A percentile compares a stretch with the other conserved stretches of the same genome.
These are phyloP conservation scores for Termitomyces sp. DNA, from an alignment of 768 basidiomycete species.

Conservation along the genomic window DNA sequence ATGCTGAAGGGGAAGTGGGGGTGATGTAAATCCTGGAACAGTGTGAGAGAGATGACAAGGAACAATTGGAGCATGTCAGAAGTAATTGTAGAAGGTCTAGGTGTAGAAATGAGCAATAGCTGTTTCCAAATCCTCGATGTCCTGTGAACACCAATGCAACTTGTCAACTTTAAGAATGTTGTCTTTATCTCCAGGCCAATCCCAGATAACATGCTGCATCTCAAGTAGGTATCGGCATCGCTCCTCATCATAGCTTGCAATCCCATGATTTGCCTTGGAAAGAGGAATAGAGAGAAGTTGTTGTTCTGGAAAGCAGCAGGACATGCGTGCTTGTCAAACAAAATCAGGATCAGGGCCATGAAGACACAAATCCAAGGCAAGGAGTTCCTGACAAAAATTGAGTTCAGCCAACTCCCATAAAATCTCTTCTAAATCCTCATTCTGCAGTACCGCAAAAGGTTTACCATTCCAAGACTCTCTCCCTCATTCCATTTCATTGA, in stretches of 20 bases:
- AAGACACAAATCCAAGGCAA: conserved; percentile 14
- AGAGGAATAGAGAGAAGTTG: not conserved
- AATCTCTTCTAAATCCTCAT: conserved; percentile 7
- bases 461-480: not conserved
- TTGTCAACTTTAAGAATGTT: not conserved
- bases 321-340: conserved; percentile 7
- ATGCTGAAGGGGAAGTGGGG: too few species aligned
- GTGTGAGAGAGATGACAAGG: too few species aligned
- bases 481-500: not conserved
- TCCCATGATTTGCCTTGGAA: conserved; percentile 5
- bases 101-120: not conserved
- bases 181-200: conserved; percentile 1
- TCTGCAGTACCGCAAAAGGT: not conserved
- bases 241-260: not conserved
- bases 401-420: conserved; percentile 18
- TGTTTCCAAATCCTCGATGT: conserved; percentile 4
- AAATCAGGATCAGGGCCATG: not conserved
- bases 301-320: not conserved
- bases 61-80: conserved; percentile 5
- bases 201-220: not conserved
- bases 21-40: too few species aligned
- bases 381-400: conserved; percentile 17
- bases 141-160: not conserved
- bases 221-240: not conserved
- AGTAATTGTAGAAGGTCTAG: conserved; percentile 10